phyloP scores from a whole-genome alignment of 176 grass and related monocot genomes.

The Elymus sibiricus region DNA sequence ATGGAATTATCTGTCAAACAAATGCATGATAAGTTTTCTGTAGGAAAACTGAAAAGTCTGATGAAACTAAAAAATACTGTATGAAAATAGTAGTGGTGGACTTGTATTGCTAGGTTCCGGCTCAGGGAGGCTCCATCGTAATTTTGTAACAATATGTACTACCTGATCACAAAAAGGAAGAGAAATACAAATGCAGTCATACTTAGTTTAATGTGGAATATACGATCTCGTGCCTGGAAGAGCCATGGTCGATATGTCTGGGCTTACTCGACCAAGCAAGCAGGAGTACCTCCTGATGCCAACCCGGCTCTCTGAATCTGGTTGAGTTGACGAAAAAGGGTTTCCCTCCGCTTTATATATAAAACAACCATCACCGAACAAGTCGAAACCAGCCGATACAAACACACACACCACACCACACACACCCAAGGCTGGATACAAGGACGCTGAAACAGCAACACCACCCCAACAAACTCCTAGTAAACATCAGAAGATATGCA shows the following conservation, averaged over 20 bases:
- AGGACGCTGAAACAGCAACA: too few relatives aligned
- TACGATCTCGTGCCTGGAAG: conserved; percentile 33
- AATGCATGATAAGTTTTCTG: not conserved
- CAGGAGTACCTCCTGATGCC: not conserved
- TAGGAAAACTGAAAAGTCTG: not conserved
- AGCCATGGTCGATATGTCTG: not conserved
- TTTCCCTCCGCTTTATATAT: too few relatives aligned
- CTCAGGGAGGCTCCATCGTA: not conserved
- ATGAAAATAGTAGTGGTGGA: not conserved
- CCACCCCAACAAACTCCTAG: too few relatives aligned
- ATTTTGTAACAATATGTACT: not conserved
- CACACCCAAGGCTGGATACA: too few relatives aligned
- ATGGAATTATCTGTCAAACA: not conserved
- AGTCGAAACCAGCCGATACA: too few relatives aligned
- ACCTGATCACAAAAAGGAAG: not conserved
- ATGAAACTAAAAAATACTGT: too few relatives aligned
- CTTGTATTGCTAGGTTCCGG: not conserved
- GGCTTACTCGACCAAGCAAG: conserved; percentile 26
- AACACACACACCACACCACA: too few relatives aligned
- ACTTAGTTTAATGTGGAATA: not conserved
- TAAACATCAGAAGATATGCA: too few relatives aligned
- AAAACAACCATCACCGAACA: too few relatives aligned
- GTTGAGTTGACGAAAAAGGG: too few relatives aligned
- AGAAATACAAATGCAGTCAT: not conserved
- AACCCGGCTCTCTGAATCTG: conserved; percentile 26